Evolutionary conservation across 1,284 basidiomycete species (phyloP).

Genomic region (Entoloma clypeatum): DNA sequence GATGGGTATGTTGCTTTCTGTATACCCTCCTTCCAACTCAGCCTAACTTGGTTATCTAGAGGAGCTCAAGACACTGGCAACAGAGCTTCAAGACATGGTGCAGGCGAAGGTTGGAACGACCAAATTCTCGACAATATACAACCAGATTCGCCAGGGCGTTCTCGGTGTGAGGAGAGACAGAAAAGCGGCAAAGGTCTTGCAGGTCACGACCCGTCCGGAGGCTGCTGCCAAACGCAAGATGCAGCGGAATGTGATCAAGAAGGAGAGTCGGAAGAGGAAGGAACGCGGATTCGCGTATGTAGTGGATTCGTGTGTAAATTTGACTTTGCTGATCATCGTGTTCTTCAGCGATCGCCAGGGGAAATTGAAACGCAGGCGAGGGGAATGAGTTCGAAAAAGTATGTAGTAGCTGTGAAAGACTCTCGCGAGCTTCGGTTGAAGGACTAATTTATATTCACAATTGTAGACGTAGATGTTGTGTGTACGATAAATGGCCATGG

Average conservation of each 20-base stretch:
- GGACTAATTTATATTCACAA: too few relatives aligned
- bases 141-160: slow-evolving; percentile 71
- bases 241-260: slow-evolving; percentile 66
- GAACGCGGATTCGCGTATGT: slow-evolving; percentile 55
- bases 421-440: too few relatives aligned
- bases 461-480: too few relatives aligned
- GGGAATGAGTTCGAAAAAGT: slow-evolving; percentile 27
- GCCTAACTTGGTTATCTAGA: slow-evolving; percentile 41
- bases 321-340: not conserved
- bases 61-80: slow-evolving; percentile 78
- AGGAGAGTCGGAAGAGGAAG: slow-evolving; percentile 82
- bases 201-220: slow-evolving; percentile 71
- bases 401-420: too few relatives aligned
- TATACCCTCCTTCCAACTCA: not conserved
- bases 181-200: slow-evolving; percentile 60
- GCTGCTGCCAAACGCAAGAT: slow-evolving; percentile 73
- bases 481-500: too few relatives aligned
- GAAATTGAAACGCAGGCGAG: slow-evolving; percentile 34
- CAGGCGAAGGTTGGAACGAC: slow-evolving; percentile 84
- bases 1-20: slow-evolving; percentile 66
- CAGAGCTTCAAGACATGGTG: slow-evolving; percentile 86
- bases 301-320: not conserved
- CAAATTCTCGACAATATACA: slow-evolving; percentile 78
- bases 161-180: slow-evolving; percentile 71
- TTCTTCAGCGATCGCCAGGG: slow-evolving; percentile 37